A percentile compares a stretch with the other conserved stretches of the same genome.
These are phyloP conservation scores for Telopea speciosissima DNA, from an alignment of 177 flowering plant genomes.

Conservation along the genomic window DNA sequence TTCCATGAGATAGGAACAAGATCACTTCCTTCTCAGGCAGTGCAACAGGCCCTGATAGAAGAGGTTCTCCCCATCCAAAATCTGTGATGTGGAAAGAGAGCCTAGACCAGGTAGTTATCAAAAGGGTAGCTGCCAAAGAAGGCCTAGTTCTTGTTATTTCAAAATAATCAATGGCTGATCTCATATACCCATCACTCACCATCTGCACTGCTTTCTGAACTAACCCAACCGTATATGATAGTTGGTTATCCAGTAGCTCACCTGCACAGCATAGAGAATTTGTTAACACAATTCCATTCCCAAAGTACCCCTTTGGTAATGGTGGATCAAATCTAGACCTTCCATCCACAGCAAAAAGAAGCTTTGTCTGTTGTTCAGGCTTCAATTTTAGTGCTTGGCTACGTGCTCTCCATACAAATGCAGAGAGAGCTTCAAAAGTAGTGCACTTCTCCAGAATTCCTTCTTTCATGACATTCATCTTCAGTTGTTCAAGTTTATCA, in stretches of 20 bases:
- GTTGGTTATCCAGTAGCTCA: conserved; percentile 40
- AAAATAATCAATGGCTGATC: conserved; percentile 68
- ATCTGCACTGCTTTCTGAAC: conserved; percentile 47
- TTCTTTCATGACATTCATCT: conserved; percentile 40
- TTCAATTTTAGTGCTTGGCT: conserved; percentile 34
- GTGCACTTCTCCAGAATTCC: conserved; percentile 45
- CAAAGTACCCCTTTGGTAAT: conserved; percentile 51
- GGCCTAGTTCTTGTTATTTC: conserved; percentile 59
- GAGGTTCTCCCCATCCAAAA: conserved; percentile 76
- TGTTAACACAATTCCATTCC: conserved; percentile 62
- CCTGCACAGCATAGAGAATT: conserved; percentile 42
- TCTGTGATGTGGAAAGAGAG: conserved; percentile 50
- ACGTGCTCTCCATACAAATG: conserved; percentile 61
- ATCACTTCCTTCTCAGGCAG: conserved; percentile 66
- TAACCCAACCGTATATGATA: conserved; percentile 39
- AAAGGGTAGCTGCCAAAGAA: conserved; percentile 51
- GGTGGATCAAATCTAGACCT: conserved; percentile 51
- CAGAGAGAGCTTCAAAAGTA: conserved; percentile 60
- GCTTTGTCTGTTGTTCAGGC: conserved; percentile 58
- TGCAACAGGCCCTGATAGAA: conserved; percentile 50
- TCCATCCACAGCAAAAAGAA: conserved; percentile 71
- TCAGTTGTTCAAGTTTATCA: conserved; percentile 43
- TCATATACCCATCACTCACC: conserved; percentile 54
- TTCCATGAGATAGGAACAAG: conserved; percentile 52
- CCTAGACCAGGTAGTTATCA: conserved; percentile 66